Base-by-base conservation (phyloP, 2,329 filamentous ascomycete species). In the Diaporthe amygdali region DNA sequence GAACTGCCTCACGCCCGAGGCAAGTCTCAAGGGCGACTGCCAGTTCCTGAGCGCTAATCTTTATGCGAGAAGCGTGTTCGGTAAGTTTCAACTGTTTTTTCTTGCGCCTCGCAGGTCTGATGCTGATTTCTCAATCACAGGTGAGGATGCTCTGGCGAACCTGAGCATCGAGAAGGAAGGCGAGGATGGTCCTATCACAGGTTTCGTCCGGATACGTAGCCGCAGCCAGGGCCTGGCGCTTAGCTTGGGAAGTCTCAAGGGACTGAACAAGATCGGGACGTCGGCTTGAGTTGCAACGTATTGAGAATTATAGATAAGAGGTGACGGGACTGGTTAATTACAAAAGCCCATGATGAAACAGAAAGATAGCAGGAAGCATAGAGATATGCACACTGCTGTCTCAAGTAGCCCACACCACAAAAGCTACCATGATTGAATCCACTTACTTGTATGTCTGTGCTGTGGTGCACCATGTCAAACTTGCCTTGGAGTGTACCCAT, bases 91-190 rank as follows among this genome's bases (percentile, higher is more conserved):
- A 25, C 17, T n/a, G 59, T 39, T 64, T 51, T 20, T 71, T 41
- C 6, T 46, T 41, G 72, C 75, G 72, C 75, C 14, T 49, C 34
- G 63, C 25, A 34, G 12, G 39, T 17, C 41, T 63, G 17, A n/a
- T 22, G 14, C 70, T 72, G 54, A 49, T 32, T 37, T 49, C 27
- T 44, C 37, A 66, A 30, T 72, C 32, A 52, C 72, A 99, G 96
- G 96, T 75, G 96, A 99, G 93, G 96, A 99, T 85, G 96, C 96
- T 72, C 86, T 99, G 78, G 96, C 96, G 79, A 99, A 99, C 81
- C 81, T 99, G 82, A 98, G 95, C 81, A 98, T 99, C 78, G 96
- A 99, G 84, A 96, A 98, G 85, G 95, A 98, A 81, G 95, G 95
- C 72, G 95, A 97, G 32, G 93, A 97, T 78, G 96, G 96, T 30